Percentiles rank a stretch among this genome's conserved stretches.
phyloP scores from a whole-genome alignment of 139 green algal species.

The Volvox africanus region DNA sequence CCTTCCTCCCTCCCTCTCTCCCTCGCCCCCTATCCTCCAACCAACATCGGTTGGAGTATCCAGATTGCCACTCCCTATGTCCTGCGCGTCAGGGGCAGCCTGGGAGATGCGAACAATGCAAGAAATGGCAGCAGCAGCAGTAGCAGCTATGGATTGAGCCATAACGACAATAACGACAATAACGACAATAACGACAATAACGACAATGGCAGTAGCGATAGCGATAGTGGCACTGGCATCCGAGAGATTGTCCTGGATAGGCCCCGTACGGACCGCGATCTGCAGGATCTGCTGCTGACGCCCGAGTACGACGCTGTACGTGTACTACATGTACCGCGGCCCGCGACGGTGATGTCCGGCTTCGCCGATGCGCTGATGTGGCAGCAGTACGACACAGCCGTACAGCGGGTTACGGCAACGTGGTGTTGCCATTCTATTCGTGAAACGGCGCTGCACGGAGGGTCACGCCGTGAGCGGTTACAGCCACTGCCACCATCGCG shows the following conservation, averaged over 20 bases:
- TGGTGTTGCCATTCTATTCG: constrained; percentile 1
- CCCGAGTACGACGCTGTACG: constrained; percentile 12
- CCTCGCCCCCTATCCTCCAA: not conserved
- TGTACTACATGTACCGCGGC: constrained; percentile 5
- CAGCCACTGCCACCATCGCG: constrained; percentile 7
- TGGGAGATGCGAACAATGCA: not conserved
- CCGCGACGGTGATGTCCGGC: not conserved
- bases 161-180: not conserved
- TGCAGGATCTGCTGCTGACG: constrained; percentile 11
- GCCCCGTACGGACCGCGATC: not conserved
- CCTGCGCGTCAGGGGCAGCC: not conserved
- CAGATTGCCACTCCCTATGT: not conserved
- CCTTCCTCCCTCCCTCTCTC: not conserved
- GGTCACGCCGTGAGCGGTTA: not conserved
- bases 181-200: not conserved
- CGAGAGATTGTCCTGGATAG: not conserved
- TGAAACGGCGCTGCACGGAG: not conserved
- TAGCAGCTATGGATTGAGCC: not conserved
- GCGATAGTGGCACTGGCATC: not conserved
- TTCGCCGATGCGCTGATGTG: constrained; percentile 12
- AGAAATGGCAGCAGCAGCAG: not conserved
- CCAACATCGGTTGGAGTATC: not conserved
- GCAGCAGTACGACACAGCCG: not conserved
- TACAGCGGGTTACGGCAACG: not conserved
- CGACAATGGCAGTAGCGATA: not conserved